These are phyloP conservation scores for Asterophora parasitica DNA, from an alignment of 768 basidiomycete species.

Conservation along the genomic window DNA sequence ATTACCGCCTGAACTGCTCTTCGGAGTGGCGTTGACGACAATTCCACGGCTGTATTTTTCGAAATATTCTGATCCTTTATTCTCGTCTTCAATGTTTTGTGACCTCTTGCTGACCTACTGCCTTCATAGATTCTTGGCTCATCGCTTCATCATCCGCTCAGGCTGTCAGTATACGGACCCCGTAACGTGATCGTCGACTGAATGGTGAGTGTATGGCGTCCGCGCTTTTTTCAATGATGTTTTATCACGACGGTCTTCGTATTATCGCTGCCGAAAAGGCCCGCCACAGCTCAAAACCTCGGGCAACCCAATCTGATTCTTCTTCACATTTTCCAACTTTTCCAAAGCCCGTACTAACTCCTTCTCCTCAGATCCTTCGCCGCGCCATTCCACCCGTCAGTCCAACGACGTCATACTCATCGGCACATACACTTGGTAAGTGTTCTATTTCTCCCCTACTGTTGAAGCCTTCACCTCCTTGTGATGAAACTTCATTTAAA, in stretches of 20 bases:
- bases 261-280: conserved; percentile 78
- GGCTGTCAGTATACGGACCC: too few relatives aligned
- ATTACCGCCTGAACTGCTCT: conserved; percentile 76
- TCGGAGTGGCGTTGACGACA: conserved; percentile 57
- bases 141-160: too few relatives aligned
- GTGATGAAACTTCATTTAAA: conserved; percentile 39
- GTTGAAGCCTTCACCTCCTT: neutral
- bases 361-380: too few relatives aligned
- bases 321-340: neutral
- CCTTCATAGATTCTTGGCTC: conserved; percentile 1
- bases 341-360: conserved; percentile 11
- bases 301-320: conserved; percentile 77
- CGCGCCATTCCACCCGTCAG: too few relatives aligned
- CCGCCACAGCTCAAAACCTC: conserved; percentile 86
- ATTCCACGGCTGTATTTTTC: conserved; percentile 78
- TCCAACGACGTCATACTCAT: too few relatives aligned
- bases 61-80: conserved; percentile 45
- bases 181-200: neutral
- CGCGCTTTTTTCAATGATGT: conserved; percentile 47
- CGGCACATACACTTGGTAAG: neutral
- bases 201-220: conserved; percentile 28
- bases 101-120: neutral
- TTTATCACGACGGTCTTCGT: conserved; percentile 95
- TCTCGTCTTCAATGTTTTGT: neutral
- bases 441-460: neutral